phyloP scores from a whole-genome alignment of 164 flowering plant genomes.

The Tinospora cordifolia region DNA sequence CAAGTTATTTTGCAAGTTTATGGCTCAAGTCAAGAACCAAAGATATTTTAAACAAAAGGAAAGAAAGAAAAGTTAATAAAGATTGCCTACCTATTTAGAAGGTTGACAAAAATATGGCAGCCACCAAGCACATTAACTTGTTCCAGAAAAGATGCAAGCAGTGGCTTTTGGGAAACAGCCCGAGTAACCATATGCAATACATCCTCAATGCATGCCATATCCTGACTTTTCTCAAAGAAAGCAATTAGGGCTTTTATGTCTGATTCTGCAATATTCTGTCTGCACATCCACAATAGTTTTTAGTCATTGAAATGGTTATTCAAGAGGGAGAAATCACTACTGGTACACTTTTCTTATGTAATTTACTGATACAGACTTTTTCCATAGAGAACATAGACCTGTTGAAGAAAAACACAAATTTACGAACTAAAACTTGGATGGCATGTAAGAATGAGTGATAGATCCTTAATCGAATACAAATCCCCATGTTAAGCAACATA shows the following conservation, averaged over 20 bases:
- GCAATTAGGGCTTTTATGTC: conserved; percentile 80
- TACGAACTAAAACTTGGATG: too few species aligned
- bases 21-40: neutral
- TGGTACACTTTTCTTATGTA: neutral
- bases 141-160: conserved; percentile 78
- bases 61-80: conserved; percentile 4
- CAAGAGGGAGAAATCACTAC: neutral
- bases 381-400: neutral
- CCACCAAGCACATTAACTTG: conserved; percentile 83
- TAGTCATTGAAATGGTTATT: neutral
- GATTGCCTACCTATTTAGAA: conserved; percentile 67
- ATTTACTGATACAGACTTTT: neutral
- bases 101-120: conserved; percentile 84
- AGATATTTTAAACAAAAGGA: neutral
- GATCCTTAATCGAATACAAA: neutral
- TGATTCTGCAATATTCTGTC: conserved; percentile 64
- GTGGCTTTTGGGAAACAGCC: conserved; percentile 64
- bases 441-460: neutral
- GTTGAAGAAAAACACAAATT: too few species aligned
- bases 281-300: conserved; percentile 29
- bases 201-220: conserved; percentile 92
- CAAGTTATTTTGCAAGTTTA: conserved; percentile 1
- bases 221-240: conserved; percentile 83
- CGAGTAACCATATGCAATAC: conserved; percentile 91
- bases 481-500: neutral